Conservation (phyloP, 768 basidiomycete species). For the Boletus barrowsii region DNA sequence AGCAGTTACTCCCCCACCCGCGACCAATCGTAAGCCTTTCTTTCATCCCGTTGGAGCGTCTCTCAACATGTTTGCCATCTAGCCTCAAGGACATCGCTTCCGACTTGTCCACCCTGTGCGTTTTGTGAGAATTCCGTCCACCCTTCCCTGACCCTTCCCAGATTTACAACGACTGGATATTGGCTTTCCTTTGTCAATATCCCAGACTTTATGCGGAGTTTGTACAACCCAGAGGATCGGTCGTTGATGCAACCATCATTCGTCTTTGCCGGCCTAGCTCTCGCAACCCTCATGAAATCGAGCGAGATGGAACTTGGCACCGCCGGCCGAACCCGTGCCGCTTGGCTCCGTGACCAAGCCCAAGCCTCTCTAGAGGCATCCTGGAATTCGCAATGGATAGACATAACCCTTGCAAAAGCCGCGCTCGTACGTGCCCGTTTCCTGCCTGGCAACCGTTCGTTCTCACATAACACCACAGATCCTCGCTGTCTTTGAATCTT, state of each 20-base stretch:
- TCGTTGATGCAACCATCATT: conserved; percentile 66
- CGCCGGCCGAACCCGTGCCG: conserved; percentile 54
- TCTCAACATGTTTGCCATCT: conserved; percentile 4
- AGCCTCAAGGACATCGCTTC: conserved; percentile 49
- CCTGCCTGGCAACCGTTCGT: neutral
- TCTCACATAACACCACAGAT: conserved; percentile 44
- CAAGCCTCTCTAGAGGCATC: conserved; percentile 52
- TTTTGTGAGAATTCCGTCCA: neutral
- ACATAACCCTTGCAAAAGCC: conserved; percentile 67
- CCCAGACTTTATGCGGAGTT: conserved; percentile 47
- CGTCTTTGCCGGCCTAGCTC: conserved; percentile 63
- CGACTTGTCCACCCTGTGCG: conserved; percentile 55
- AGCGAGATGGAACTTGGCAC: conserved; percentile 60
- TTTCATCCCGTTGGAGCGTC: neutral
- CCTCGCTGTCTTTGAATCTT: conserved; percentile 74
- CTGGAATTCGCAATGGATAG: conserved; percentile 50
- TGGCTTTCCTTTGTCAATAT: conserved; percentile 70
- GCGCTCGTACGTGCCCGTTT: conserved; percentile 49
- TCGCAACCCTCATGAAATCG: conserved; percentile 70
- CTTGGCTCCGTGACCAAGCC: conserved; percentile 55
- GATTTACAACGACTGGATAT: conserved; percentile 61
- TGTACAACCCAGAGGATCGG: conserved; percentile 52
- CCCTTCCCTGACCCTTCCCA: conserved; percentile 29
- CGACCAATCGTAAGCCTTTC: conserved; percentile 39
- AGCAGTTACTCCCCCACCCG: conserved; percentile 39